Conservation (phyloP, 75 land plant genomes). For the Cupressus sempervirens region DNA sequence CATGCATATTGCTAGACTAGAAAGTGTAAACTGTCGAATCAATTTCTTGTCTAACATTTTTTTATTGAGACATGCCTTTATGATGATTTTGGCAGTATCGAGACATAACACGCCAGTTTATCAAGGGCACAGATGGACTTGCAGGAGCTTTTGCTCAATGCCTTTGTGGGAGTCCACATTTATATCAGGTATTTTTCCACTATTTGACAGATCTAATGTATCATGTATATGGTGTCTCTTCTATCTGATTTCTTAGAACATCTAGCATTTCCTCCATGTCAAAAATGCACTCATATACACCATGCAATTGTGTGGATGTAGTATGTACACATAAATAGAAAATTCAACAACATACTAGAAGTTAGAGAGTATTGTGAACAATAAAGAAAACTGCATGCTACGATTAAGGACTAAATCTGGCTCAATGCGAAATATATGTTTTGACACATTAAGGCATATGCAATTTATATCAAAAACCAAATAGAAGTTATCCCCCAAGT, state of each 20-base stretch:
- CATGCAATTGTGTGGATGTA: neutral
- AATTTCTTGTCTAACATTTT: neutral
- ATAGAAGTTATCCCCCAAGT: neutral
- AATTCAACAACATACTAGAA: too few species aligned
- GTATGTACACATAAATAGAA: neutral
- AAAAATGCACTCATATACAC: neutral
- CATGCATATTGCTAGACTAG: neutral
- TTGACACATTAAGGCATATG: neutral
- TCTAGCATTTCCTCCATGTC: neutral
- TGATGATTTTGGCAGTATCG: slow-evolving; percentile 66
- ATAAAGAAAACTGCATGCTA: neutral
- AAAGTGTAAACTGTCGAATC: neutral
- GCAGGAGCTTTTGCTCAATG: slow-evolving; percentile 96
- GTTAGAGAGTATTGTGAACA: neutral
- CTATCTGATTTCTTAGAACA: neutral
- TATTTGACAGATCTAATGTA: neutral
- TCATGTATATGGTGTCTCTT: neutral
- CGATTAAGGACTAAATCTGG: neutral
- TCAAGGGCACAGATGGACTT: slow-evolving; percentile 94
- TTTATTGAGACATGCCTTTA: neutral
- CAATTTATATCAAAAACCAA: neutral
- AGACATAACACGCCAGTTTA: slow-evolving; percentile 82
- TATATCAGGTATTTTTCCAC: slow-evolving; percentile 68
- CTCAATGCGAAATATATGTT: neutral
- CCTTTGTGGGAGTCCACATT: slow-evolving; percentile 90